These are phyloP conservation scores for Phaeosphaeria sp. DNA, from an alignment of 2,329 filamentous ascomycete genomes.

Conservation along the genomic window DNA sequence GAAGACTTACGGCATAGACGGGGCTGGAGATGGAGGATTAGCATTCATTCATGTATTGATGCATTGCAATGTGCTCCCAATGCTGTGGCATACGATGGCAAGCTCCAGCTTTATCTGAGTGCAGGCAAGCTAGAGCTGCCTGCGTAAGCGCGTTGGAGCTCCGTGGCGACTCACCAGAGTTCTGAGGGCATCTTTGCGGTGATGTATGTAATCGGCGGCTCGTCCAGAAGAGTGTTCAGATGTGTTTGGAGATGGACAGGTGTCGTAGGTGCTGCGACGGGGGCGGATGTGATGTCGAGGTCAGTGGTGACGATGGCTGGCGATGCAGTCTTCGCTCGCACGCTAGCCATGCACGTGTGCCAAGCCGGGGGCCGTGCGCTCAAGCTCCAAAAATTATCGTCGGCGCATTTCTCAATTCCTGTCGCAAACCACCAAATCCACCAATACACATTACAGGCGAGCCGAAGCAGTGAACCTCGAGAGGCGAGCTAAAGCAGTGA, in stretches of 20 bases:
- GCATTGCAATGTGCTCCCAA: slow-evolving; percentile 6
- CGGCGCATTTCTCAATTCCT: neutral
- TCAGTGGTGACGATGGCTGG: slow-evolving; percentile 47
- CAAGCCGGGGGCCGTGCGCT: slow-evolving; percentile 10
- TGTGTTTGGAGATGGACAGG: slow-evolving; percentile 38
- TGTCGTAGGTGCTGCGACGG: slow-evolving; percentile 35
- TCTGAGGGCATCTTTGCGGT: slow-evolving; percentile 74
- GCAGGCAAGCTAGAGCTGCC: slow-evolving; percentile 48
- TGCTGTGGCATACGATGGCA: slow-evolving; percentile 17
- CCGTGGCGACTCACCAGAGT: slow-evolving; percentile 72
- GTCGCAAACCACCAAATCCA: slow-evolving; percentile 18
- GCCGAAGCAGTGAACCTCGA: slow-evolving; percentile 43
- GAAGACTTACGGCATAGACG: slow-evolving; percentile 93
- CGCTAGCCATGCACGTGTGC: slow-evolving; percentile 35
- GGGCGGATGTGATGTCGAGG: slow-evolving; percentile 36
- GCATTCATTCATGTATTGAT: slow-evolving; percentile 25
- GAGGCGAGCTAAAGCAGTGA: slow-evolving; percentile 44
- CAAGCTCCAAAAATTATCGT: slow-evolving; percentile 2
- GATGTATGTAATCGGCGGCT: slow-evolving; percentile 23
- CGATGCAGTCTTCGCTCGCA: slow-evolving; percentile 31
- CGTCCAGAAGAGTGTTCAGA: slow-evolving; percentile 27
- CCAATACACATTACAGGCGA: slow-evolving; percentile 37
- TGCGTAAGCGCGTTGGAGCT: slow-evolving; percentile 35
- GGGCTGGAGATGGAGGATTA: slow-evolving; percentile 66
- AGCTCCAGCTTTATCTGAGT: slow-evolving; percentile 44